Conservation (phyloP, 2,329 filamentous ascomycete genomes). For the Huntiella bhutanensis region DNA sequence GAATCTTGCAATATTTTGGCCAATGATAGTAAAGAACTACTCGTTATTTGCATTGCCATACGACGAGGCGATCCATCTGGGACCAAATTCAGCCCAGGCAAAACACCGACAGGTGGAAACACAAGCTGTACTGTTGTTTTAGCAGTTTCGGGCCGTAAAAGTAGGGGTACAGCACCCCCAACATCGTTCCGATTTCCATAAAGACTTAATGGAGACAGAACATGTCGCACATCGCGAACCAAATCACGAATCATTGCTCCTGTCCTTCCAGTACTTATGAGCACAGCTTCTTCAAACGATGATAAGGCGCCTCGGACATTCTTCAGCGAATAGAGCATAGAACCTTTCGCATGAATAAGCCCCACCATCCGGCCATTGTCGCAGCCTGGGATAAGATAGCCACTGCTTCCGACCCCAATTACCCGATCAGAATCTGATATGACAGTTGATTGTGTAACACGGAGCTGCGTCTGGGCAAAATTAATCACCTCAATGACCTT, state of each 20-base stretch:
- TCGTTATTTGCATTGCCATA: constrained; percentile 78
- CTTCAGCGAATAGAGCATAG: constrained; percentile 83
- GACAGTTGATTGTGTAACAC: not conserved
- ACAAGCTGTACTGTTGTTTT: constrained; percentile 66
- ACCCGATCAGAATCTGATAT: constrained; percentile 7
- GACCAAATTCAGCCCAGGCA: constrained; percentile 63
- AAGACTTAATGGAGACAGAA: constrained; percentile 32
- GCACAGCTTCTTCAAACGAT: constrained; percentile 85
- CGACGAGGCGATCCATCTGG: constrained; percentile 51
- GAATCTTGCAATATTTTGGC: constrained; percentile 97
- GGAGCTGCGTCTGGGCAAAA: constrained; percentile 57
- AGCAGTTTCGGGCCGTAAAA: constrained; percentile 69
- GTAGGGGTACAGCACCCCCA: constrained; percentile 32
- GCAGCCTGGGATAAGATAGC: constrained; percentile 63
- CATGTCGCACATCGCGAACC: constrained; percentile 57
- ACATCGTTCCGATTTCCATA: not conserved
- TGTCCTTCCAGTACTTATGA: constrained; percentile 63
- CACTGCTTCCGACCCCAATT: constrained; percentile 32
- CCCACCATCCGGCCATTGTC: constrained; percentile 88
- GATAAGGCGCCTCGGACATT: constrained; percentile 63
- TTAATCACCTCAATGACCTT: constrained; percentile 80
- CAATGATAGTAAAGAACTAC: constrained; percentile 81
- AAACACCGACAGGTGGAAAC: constrained; percentile 54
- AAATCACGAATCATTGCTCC: constrained; percentile 56
- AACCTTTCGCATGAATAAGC: constrained; percentile 95